Evolutionary conservation across 352 stramenopile genomes (phyloP).

Genomic region (Pythium periplocum): DNA sequence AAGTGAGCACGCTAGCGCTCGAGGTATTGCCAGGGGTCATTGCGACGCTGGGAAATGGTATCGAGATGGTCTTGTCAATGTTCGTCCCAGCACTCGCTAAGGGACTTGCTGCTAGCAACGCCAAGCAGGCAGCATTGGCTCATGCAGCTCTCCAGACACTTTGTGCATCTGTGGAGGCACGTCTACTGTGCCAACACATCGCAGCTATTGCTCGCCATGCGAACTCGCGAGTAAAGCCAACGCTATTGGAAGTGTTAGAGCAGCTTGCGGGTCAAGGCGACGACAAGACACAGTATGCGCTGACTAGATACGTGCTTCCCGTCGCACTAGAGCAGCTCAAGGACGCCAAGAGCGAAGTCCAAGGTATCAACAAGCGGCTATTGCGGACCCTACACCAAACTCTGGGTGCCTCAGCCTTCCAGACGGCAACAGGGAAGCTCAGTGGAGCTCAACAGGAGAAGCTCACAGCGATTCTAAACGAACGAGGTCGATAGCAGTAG

Average conservation of each 20-base stretch:
- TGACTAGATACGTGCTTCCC: conserved; percentile 66
- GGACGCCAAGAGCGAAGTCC: conserved; percentile 71
- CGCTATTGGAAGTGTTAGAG: conserved; percentile 46
- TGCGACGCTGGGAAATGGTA: conserved; percentile 33
- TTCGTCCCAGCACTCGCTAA: conserved; percentile 53
- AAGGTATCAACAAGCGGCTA: conserved; percentile 47
- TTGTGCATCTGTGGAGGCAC: conserved; percentile 36
- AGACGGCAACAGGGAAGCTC: conserved; percentile 34
- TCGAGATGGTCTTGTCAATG: conserved; percentile 52
- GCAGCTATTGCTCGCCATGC: conserved; percentile 33
- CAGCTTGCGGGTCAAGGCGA: conserved; percentile 30
- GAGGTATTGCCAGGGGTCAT: conserved; percentile 54
- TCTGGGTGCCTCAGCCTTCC: conserved; percentile 17
- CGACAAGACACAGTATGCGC: conserved; percentile 47
- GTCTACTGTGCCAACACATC: conserved; percentile 55
- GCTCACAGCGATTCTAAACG: conserved; percentile 30
- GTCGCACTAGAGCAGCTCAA: conserved; percentile 67
- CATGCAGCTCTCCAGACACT: conserved; percentile 38
- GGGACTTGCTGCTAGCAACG: conserved; percentile 50
- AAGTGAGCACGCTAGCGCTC: conserved; percentile 57
- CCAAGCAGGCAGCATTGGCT: conserved; percentile 38
- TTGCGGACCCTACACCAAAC: conserved; percentile 27
- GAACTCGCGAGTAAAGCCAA: conserved; percentile 56
- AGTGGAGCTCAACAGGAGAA: conserved; percentile 50
- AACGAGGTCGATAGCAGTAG: too few relatives aligned